Evolutionary conservation across 768 basidiomycete genomes (phyloP), one percentile per base, ranked within the genome.

Genomic region (Gloeostereum incarnatum): DNA sequence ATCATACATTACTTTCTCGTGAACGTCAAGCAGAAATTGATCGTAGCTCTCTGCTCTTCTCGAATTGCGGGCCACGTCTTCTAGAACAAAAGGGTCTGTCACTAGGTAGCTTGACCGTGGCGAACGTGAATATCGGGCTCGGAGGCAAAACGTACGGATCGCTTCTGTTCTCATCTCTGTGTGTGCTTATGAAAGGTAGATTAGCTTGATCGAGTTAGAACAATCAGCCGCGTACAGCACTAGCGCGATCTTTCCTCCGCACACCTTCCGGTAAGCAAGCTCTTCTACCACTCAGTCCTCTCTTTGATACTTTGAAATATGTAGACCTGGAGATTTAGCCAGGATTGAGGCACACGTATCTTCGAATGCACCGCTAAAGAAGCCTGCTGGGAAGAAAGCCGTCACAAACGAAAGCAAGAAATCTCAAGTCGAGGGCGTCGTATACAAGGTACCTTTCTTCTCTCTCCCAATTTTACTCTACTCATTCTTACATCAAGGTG

Each of bases 31-130:
- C 86, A n/a, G 94, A 97, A 50, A 73, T 91, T 45, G 79, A 83
- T 42, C 73, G 85, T 26, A 84, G 73, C 10, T 76, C 83, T 6
- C 64, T 96, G 32, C 61, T 94, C 23, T 66, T 92, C 14, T 80
- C 85, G 6, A 87, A 88, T 40, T 91, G 88, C 50, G 74, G 81
- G 1, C 81, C 82, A 1, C 86, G 79, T 46, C 64, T 92, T 6
- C 68, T 98, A n/a, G 90, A 94, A 55, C 80, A 85, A 46, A 81
- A 83, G 41, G 93, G 93, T 3, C 65, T 98, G 7, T 81, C 88
- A 0, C 56, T 96, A 1, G 73, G 72, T 20, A 81, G 81, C 31
- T 65, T 97, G 4, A 78, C 85, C 1, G 61, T 89, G 1, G 68
- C 73, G 1, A 68, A 71, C 18, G 67, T 91, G n/a, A 78, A 73